Evolutionary conservation across 2,329 filamentous ascomycete species (phyloP), one percentile per base, ranked within the genome.

Genomic region (Pseudogymnoascus destructans): DNA sequence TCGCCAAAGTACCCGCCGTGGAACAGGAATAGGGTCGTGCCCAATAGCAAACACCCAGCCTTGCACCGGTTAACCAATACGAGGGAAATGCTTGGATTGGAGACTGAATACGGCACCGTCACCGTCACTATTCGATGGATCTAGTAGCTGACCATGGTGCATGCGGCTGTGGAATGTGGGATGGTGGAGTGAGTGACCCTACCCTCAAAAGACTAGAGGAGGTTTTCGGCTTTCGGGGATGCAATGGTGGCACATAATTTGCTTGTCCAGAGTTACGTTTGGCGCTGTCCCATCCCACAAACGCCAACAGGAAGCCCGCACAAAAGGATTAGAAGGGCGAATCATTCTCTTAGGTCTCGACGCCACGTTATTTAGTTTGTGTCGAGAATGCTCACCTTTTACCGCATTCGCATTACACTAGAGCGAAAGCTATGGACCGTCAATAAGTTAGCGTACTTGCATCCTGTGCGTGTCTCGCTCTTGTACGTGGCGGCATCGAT

Each of bases 151-250:
- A 30, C 46, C 46, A 52, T 49, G 46, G 46, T 52, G 42, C 42
- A 30, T 52, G 42, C 42, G 42, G 42, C 42, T 52, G 42, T 52
- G 42, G 42, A 52, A 52, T 52, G 42, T 52, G 42, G 40, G 15
- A 46, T 25, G 40, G 40, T 46, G 40, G 42, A 52, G 42, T 52
- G 42, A 30, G 42, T 10, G 25, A 52, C 25, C 25, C n/a, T 30
- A 30, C 46, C 46, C 25, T 11, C 46, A 17, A 52, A 52, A 52
- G 25, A 52, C 46, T 17, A 11, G 46, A 30, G 42, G 19, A 4
- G 3, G 23, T 19, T 52, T 52, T 52, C 46, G 46, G 46, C 46
- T 52, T 52, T 30, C 46, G 46, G 46, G 25, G 46, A 52, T 30
- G 25, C 9, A 30, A 11, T 19, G 46, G 46, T 52, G 25, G 25